Conservation (phyloP, 768 basidiomycete genomes). For the Mycena maculata region DNA sequence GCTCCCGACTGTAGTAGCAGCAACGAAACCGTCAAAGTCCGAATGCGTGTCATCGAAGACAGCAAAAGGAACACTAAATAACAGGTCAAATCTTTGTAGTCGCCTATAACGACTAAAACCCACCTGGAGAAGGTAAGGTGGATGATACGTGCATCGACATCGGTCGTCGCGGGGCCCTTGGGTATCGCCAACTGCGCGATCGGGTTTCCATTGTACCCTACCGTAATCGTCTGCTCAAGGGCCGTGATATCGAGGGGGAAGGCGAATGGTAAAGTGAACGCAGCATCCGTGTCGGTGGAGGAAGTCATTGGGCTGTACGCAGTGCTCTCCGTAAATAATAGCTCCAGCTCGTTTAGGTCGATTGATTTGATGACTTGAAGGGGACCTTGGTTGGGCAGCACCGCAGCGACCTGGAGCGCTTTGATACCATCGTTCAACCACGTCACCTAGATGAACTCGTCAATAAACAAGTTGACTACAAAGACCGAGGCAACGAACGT, state of each 20-base stretch:
- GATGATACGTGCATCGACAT: slow-evolving; percentile 71
- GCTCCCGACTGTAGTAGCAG: slow-evolving; percentile 65
- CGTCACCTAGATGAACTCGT: slow-evolving; percentile 58
- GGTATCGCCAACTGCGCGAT: slow-evolving; percentile 74
- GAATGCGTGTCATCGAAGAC: slow-evolving; percentile 60
- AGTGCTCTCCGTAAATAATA: slow-evolving; percentile 68
- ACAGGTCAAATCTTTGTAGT: not conserved
- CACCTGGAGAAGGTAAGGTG: slow-evolving; percentile 62
- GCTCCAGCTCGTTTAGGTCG: slow-evolving; percentile 64
- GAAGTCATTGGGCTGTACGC: slow-evolving; percentile 69
- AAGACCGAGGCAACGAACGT: slow-evolving; percentile 50
- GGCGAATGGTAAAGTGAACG: slow-evolving; percentile 74
- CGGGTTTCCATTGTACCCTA: slow-evolving; percentile 61
- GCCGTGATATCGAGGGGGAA: slow-evolving; percentile 77
- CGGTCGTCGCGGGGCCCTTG: slow-evolving; percentile 65
- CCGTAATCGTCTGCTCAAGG: slow-evolving; percentile 68
- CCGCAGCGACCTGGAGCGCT: slow-evolving; percentile 65
- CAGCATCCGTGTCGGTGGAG: slow-evolving; percentile 68
- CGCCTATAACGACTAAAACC: not conserved
- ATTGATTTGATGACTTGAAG: slow-evolving; percentile 75
- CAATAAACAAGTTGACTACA: not conserved
- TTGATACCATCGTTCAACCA: slow-evolving; percentile 83
- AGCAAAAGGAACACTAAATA: slow-evolving; percentile 63
- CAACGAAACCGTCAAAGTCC: slow-evolving; percentile 71
- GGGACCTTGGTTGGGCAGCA: slow-evolving; percentile 71